Evolutionary conservation across 495 filamentous ascomycete genomes (phyloP), one percentile per base, ranked within the genome.

Genomic region (Penicillium steckii): DNA sequence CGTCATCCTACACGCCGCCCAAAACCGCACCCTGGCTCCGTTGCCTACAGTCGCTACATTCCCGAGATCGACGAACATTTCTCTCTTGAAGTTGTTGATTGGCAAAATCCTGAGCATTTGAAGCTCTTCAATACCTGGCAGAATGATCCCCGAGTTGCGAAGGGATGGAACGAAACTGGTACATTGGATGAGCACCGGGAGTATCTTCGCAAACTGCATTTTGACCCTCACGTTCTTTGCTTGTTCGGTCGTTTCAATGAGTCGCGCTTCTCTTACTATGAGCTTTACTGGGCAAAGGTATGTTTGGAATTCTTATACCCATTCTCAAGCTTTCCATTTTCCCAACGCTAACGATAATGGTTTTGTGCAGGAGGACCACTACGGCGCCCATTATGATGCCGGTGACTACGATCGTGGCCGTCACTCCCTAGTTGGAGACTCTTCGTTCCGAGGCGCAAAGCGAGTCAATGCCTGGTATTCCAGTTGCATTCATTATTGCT

Each of bases 281-380:
- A 88, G 67, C 68, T 87, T 2, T 88, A 88, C 62, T 88, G 85
- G 85, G 81, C 78, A 15, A 85, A 86, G 78, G 84, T 85, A 70
- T 35, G 62, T 47, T 24, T 22, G 22, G 13, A 13, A 4, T n/a
- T 12, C 42, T 13, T 6, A 19, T 46, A 25, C 4, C 9, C 5
- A 17, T 6, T 2, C 35, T n/a, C 8, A 26, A 29, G 8, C 2
- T 5, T 44, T 13, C 12, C 1, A 19, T 27, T 44, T 41, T n/a
- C n/a, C n/a, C n/a, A n/a, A n/a, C n/a, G 38, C 17, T 41, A n/a
- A 23, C 13, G 3, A 5, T 15, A 21, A 41, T 23, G 8, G 3
- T 23, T 23, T 40, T 24, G 4, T 47, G 62, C 37, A 86, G 83
- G 85, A 88, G 62, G 83, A 88, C 53, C 76, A 79, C 49, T 79